Evolutionary conservation across 2,329 filamentous ascomycete species (phyloP).

Genomic region (Mycosphaerella sp.): DNA sequence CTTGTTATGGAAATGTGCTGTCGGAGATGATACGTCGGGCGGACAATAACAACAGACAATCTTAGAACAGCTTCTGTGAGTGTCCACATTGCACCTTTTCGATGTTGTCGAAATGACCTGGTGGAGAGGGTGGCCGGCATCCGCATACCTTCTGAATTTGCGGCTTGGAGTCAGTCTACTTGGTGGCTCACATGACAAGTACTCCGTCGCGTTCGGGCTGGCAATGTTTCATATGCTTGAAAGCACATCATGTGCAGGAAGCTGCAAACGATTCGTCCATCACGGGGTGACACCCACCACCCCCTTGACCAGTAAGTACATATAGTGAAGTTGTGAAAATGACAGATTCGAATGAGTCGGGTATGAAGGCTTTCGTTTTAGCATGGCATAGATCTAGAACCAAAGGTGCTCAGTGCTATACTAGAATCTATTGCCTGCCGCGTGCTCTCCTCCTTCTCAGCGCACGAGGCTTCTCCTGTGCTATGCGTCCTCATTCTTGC

Average conservation of each 20-base stretch:
- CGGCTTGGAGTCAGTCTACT: too few species aligned
- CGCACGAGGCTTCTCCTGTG: not conserved
- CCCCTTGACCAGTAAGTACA: too few species aligned
- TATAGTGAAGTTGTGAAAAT: too few species aligned
- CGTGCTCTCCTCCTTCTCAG: constrained; percentile 6
- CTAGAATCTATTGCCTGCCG: constrained; percentile 8
- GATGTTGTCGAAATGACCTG: not conserved
- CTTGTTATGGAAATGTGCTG: constrained; percentile 20
- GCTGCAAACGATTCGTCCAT: too few species aligned
- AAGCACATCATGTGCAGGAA: too few species aligned
- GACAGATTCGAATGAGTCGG: too few species aligned
- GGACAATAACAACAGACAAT: not conserved
- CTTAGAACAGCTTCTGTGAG: not conserved
- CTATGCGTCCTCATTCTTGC: constrained; percentile 5
- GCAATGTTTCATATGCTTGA: too few species aligned
- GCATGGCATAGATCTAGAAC: constrained; percentile 5
- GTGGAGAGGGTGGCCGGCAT: too few species aligned
- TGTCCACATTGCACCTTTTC: not conserved
- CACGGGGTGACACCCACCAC: too few species aligned
- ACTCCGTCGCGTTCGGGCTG: too few species aligned
- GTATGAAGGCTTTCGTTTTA: not conserved
- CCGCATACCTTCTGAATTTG: too few species aligned
- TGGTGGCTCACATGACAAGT: too few species aligned
- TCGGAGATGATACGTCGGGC: constrained; percentile 10
- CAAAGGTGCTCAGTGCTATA: constrained; percentile 3